Evolutionary conservation across 306 rosid species (phyloP).

Genomic region (Casuarina glauca): DNA sequence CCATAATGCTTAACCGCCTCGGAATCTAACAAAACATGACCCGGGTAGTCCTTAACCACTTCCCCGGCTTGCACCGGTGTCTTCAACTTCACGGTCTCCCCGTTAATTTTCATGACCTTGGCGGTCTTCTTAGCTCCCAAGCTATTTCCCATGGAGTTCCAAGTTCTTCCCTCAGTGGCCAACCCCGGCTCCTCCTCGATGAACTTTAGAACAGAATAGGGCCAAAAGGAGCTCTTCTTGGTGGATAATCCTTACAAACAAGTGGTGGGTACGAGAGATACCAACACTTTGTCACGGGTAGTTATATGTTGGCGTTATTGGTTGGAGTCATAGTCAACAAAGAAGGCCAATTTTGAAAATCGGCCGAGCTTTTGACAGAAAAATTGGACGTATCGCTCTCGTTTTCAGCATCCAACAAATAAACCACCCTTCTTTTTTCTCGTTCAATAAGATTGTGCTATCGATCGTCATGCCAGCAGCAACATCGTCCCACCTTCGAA

Average conservation of each 20-base stretch:
- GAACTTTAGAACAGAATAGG: background rate
- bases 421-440: background rate
- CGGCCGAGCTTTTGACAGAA: slow-evolving; percentile 25
- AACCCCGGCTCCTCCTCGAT: background rate
- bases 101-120: slow-evolving; percentile 80
- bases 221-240: background rate
- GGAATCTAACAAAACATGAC: slow-evolving; percentile 68
- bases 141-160: slow-evolving; percentile 62
- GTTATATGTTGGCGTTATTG: slow-evolving; percentile 18
- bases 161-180: background rate
- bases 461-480: slow-evolving; percentile 26
- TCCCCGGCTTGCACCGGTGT: slow-evolving; percentile 59
- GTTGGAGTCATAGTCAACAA: slow-evolving; percentile 48
- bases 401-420: slow-evolving; percentile 24
- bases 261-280: slow-evolving; percentile 38
- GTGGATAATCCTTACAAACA: slow-evolving; percentile 3
- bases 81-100: slow-evolving; percentile 71
- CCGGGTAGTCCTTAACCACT: slow-evolving; percentile 59
- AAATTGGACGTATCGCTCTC: slow-evolving; percentile 34
- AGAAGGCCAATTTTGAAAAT: slow-evolving; percentile 55
- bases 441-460: background rate
- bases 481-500: slow-evolving; percentile 12
- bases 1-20: slow-evolving; percentile 87
- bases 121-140: slow-evolving; percentile 68
- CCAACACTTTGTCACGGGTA: slow-evolving; percentile 34